Base-by-base conservation (phyloP, 2,329 filamentous ascomycete genomes). In the Ceratocystis variospora region DNA sequence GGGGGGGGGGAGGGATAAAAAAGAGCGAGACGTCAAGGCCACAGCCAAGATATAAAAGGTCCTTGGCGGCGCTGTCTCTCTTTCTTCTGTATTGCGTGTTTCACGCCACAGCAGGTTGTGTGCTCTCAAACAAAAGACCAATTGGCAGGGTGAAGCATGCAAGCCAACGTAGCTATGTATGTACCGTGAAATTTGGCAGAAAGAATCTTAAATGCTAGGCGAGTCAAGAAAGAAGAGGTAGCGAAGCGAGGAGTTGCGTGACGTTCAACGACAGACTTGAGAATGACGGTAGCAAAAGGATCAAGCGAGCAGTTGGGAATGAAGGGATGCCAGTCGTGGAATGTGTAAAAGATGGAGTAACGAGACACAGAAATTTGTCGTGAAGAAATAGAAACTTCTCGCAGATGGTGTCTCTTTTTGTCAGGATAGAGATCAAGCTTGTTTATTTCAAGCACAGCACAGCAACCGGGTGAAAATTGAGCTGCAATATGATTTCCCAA, bases 141-240 rank as follows among this genome's bases (percentile, higher is more conserved):
- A 37, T 28, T 10, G 28, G 17, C 37, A n/a, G 25, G 31, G 10
- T 10, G 31, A 59, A 28, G 55, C 55, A 59, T 59, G 55, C 55
- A 59, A 37, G 17, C 15, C 15, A 31, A n/a, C 15, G 15, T 17
- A 59, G 55, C 33, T 37, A 19, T 59, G 48, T 19, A 41, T 15
- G 48, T 53, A n/a, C 55, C 55, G 55, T 15, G 25, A n/a, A 25
- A n/a, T 59, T 59, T 59, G 55, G 19, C 55, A 59, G 55, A 37
- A 12, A 41, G 55, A 37, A 59, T 37, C 33, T 59, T 59, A 19
- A 25, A 28, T 59, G 19, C 55, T 59, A 59, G 28, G 55, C 55
- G 55, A 59, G 25, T 37, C 55, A 19, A 59, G 31, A 62, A 28
- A 62, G 61, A 28, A 31, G 37, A 22, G 1, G 31, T n/a, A 46